Percentiles rank a stretch among this genome's conserved stretches.
Conservation (phyloP, 257 asterid genomes). For the Echites panduratus region DNA sequence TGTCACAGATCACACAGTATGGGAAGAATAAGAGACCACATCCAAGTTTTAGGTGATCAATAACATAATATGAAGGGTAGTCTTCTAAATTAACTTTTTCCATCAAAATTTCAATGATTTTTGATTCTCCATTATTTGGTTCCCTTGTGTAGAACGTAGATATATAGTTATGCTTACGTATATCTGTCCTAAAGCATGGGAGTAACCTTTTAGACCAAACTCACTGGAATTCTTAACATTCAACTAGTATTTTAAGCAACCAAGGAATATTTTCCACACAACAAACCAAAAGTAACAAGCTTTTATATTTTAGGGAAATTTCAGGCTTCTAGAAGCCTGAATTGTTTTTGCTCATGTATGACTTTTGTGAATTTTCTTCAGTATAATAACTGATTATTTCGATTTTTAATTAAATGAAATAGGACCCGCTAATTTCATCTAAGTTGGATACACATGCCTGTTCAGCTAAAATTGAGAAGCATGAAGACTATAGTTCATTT, state of each 20-base stretch:
- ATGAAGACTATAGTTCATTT: background rate
- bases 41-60: background rate
- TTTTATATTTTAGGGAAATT: background rate
- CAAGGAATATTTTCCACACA: background rate
- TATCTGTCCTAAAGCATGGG: background rate
- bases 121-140: background rate
- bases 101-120: background rate
- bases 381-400: background rate
- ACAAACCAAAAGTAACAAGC: background rate
- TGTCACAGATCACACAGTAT: too few relatives aligned
- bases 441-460: background rate
- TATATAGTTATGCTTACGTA: background rate
- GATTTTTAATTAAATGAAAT: background rate
- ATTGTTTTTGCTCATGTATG: background rate
- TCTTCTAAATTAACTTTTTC: too few relatives aligned
- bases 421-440: background rate
- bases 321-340: background rate
- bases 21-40: background rate
- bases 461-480: background rate
- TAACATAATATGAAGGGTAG: background rate
- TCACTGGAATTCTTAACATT: background rate
- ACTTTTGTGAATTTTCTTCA: background rate
- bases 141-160: background rate
- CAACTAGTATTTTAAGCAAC: background rate
- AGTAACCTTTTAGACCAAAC: background rate